These are phyloP conservation scores for Linaria vulgaris DNA, from an alignment of 257 asterid genomes.

Conservation along the genomic window DNA sequence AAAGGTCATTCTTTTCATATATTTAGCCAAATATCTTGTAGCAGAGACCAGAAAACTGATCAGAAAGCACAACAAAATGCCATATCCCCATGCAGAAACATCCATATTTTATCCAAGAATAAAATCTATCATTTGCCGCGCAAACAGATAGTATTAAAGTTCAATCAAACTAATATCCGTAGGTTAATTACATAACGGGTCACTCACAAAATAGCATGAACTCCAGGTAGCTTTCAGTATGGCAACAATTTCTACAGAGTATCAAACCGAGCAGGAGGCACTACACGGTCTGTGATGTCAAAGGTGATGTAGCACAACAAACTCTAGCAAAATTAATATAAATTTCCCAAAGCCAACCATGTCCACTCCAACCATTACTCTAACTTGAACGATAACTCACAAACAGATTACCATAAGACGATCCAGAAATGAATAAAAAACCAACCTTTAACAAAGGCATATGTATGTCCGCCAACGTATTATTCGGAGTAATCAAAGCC, in stretches of 20 bases:
- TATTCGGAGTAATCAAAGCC: slow-evolving; percentile 78
- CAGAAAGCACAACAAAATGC: neutral
- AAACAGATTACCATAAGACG: slow-evolving; percentile 10
- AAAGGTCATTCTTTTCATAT: neutral
- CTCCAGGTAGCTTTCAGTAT: neutral
- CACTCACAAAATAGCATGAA: neutral
- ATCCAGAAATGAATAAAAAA: slow-evolving; percentile 3
- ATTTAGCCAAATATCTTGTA: neutral
- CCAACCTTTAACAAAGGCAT: slow-evolving; percentile 85
- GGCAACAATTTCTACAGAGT: neutral
- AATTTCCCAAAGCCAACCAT: neutral
- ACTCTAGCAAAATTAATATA: neutral
- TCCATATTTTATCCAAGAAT: neutral
- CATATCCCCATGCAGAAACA: neutral
- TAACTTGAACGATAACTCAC: neutral
- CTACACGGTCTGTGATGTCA: neutral
- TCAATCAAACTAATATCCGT: neutral
- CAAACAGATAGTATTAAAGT: neutral
- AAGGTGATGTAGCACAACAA: neutral
- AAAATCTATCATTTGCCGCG: neutral
- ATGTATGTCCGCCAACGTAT: slow-evolving; percentile 82
- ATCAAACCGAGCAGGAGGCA: neutral
- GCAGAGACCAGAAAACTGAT: neutral
- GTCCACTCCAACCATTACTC: neutral
- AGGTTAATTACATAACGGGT: neutral